These are phyloP conservation scores for Polygonum maritimum DNA, from an alignment of 148 eudicot genomes.

Conservation along the genomic window DNA sequence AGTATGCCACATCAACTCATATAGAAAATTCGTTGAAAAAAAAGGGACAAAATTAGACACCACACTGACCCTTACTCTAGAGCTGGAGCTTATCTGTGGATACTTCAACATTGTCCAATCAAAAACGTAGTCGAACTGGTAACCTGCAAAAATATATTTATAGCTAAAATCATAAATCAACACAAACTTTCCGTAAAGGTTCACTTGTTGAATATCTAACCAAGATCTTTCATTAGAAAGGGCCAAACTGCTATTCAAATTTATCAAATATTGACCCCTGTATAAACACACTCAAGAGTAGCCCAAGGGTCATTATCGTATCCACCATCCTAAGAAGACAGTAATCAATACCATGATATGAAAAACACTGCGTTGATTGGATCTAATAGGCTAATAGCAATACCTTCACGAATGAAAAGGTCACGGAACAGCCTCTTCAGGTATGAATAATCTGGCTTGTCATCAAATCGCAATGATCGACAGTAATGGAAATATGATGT, in stretches of 20 bases:
- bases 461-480: slow-evolving; percentile 93
- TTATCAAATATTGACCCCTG: background rate
- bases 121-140: slow-evolving; percentile 96
- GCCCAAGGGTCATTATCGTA: background rate
- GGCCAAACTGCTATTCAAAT: background rate
- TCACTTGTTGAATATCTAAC: background rate
- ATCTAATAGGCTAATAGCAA: background rate
- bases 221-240: background rate
- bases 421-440: slow-evolving; percentile 93
- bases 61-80: slow-evolving; percentile 57
- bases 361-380: background rate
- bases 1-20: background rate
- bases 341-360: background rate
- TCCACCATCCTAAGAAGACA: background rate
- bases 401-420: slow-evolving; percentile 94
- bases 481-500: slow-evolving; percentile 95
- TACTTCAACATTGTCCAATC: slow-evolving; percentile 97
- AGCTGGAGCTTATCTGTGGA: slow-evolving; percentile 91
- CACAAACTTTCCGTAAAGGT: background rate
- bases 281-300: background rate
- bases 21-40: background rate
- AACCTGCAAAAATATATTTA: slow-evolving; percentile 36
- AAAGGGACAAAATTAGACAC: background rate
- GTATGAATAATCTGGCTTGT: slow-evolving; percentile 97
- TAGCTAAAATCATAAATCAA: background rate